Conservation (phyloP, 805 yeast species). For the Candida nonsorbophila region DNA sequence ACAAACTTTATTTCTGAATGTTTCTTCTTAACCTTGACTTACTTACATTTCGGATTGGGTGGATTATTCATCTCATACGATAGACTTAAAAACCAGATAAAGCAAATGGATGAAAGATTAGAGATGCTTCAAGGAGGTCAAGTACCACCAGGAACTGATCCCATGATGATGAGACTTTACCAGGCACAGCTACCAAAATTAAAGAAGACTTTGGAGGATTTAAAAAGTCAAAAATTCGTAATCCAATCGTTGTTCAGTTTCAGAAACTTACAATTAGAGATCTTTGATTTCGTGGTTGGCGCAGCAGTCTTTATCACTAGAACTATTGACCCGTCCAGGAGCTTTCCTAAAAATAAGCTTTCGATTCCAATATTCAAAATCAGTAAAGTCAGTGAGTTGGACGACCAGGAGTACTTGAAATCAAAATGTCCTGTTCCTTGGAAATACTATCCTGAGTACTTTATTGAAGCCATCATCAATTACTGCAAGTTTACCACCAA, state of each 20-base stretch:
- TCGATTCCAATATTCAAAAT: constrained; percentile 52
- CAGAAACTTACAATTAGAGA: constrained; percentile 53
- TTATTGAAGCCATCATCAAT: constrained; percentile 75
- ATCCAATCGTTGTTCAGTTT: constrained; percentile 59
- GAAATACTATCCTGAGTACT: constrained; percentile 79
- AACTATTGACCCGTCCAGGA: constrained; percentile 66
- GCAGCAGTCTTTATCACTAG: constrained; percentile 66
- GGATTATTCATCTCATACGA: constrained; percentile 60
- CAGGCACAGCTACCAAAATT: constrained; percentile 46
- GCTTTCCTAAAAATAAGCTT: constrained; percentile 50
- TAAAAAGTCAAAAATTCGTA: constrained; percentile 47
- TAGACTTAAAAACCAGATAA: constrained; percentile 44
- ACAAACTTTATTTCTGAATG: constrained; percentile 87
- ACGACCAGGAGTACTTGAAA: constrained; percentile 68
- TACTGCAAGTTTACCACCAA: constrained; percentile 60
- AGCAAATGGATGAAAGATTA: constrained; percentile 46
- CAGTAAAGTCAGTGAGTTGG: constrained; percentile 59
- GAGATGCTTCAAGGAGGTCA: constrained; percentile 35
- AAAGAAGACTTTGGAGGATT: constrained; percentile 24
- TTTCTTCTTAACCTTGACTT: constrained; percentile 73
- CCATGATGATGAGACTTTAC: constrained; percentile 16
- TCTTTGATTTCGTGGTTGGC: constrained; percentile 76
- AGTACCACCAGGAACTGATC: constrained; percentile 22
- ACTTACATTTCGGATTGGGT: constrained; percentile 83
- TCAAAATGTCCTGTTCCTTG: constrained; percentile 68